Evolutionary conservation across 108 stramenopile species (phyloP), one percentile per base, ranked within the genome.

Genomic region (Licmophora abbreviata): DNA sequence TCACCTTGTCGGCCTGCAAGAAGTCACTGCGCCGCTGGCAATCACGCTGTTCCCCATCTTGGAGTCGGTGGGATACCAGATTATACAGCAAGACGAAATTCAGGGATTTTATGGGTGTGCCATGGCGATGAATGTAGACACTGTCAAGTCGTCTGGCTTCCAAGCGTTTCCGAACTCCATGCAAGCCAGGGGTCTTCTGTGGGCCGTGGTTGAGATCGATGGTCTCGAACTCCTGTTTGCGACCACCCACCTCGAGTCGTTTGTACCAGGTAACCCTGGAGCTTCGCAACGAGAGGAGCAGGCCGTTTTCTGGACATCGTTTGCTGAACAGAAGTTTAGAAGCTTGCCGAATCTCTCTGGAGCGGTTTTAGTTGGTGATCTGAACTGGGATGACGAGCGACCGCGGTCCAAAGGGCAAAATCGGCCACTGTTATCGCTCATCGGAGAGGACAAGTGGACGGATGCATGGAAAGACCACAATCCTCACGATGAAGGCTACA

Each of bases 371-470:
- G 54, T 52, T 25, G 80, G 80, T 22, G 80, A 81, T 58, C 59
- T 81, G 29, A 81, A 81, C 41, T 81, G 80, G 80, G 80, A 81
- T 51, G 80, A 81, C 48, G 80, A 81, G 52, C 64, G 73, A 30
- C 41, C 29, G 8, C 59, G 52, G 33, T 56, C 43, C 9, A 15
- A 6, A 23, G 63, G 70, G 6, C 31, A 30, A 20, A 42, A 64
- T 30, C 28, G 21, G 37, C 18, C 29, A 4, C 25, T 76, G 25
- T 29, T 76, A 51, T 49, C 34, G 27, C 21, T 49, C 38, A 10
- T 30, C 17, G 11, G 45, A 46, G 22, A 15, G 15, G 25, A 10
- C 20, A 24, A 15, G 15, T 82, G 76, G 76, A 60, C 54, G 20
- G 81, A 82, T 63, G 54, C 64, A n/a, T 72, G 63, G 60, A 40